Evolutionary conservation across 2,329 filamentous ascomycete species (phyloP), one percentile per base, ranked within the genome.

Genomic region (Neopestalotiopsis sp.): DNA sequence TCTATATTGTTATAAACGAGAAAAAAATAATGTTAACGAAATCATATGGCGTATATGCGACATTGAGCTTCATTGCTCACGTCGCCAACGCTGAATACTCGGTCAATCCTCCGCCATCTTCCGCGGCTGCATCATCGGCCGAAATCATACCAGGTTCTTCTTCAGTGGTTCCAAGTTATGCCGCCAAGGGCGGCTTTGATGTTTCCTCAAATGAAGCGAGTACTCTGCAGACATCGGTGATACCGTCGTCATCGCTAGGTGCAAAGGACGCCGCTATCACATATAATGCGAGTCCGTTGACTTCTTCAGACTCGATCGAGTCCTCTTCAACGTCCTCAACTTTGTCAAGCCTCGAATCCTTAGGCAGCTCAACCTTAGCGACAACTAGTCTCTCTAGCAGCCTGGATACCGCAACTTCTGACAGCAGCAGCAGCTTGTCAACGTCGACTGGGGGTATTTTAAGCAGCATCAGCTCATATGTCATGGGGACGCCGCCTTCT

Each of bases 391-490:
- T 65, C 5, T 24, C 59, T 9, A 38, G 42, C 49, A 13, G 14
- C 30, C 14, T 65, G 17, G 63, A 10, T 10, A 58, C 30, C 6
- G 5, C 53, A 5, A 45, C 14, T 32, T 14, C n/a, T 24, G 62
- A 20, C 61, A 49, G 28, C 13, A 24, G 20, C 7, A 24, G 20
- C 34, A 59, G 32, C 20, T 45, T 32, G 7, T 32, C 38, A 9
- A 57, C 68, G 20, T 68, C 68, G 28, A 71, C 72, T 10, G 66
- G 72, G 17, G 76, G 76, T 4, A 65, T 77, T 12, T 64, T 76
- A 28, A 78, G 76, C 64, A 78, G 75, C 65, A 24, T 78, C 38
- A 78, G 77, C 67, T 78, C 76, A 9, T 64, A 70, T 5, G 68
- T 78, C 49, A 65, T 78, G 17, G 77, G 75, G 20, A 72, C 73